A percentile compares a stretch with the other conserved stretches of the same genome.
Evolutionary conservation across 176 grass and related monocot species (phyloP).

Genomic region (Eleusine indica): DNA sequence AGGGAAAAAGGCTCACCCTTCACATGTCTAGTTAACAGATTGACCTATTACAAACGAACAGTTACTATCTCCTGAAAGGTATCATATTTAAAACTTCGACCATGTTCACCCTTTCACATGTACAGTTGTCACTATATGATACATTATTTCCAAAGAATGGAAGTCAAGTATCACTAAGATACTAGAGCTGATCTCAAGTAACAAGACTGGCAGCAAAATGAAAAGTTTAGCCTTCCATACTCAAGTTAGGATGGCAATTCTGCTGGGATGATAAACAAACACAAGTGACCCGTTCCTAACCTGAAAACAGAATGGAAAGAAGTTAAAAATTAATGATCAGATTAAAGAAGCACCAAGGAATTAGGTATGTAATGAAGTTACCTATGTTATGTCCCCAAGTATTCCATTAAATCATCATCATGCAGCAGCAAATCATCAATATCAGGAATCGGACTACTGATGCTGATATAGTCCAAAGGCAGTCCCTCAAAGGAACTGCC

Average conservation of each 20-base stretch:
- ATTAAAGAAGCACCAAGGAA: conserved; percentile 32
- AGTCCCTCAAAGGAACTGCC: conserved; percentile 80
- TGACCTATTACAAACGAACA: conserved; percentile 36
- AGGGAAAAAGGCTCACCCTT: conserved; percentile 21
- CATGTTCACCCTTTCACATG: conserved; percentile 46
- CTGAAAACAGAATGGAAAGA: conserved; percentile 41
- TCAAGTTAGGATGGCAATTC: conserved; percentile 47
- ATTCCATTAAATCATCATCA: conserved; percentile 97
- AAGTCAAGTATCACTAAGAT: conserved; percentile 42
- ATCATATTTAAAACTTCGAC: conserved; percentile 31
- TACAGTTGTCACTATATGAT: conserved; percentile 37
- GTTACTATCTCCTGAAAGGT: conserved; percentile 25
- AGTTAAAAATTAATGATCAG: conserved; percentile 21
- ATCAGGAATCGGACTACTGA: conserved; percentile 81
- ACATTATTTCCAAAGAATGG: conserved; percentile 51
- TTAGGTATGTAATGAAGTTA: conserved; percentile 36
- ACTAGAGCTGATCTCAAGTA: conserved; percentile 35
- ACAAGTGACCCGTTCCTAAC: conserved; percentile 28
- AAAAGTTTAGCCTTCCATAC: conserved; percentile 52
- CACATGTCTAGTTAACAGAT: conserved; percentile 15
- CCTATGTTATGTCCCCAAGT: conserved; percentile 86
- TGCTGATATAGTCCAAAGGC: conserved; percentile 83
- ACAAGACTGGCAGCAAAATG: conserved; percentile 28
- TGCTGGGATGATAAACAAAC: conserved; percentile 22
- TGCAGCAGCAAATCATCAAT: conserved; percentile 83